These are phyloP conservation scores for Hemisphaericaspora xylofermentans DNA, from an alignment of 1,139 yeast genomes.

Conservation along the genomic window DNA sequence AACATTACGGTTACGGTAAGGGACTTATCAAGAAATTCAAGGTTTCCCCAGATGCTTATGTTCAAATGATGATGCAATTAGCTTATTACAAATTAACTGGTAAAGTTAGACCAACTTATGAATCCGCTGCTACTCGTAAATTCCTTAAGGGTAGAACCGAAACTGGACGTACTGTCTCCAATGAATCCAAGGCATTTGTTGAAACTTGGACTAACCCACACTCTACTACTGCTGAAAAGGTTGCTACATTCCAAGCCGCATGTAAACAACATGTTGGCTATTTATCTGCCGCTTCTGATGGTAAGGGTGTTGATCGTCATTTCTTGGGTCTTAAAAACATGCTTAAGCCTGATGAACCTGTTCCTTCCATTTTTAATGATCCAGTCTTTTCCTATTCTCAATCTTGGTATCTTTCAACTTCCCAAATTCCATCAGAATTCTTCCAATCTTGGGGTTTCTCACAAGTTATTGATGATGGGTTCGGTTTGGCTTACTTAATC, in stretches of 20 bases:
- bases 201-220: slow-evolving; percentile 68
- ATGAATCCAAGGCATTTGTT: slow-evolving; percentile 71
- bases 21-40: slow-evolving; percentile 65
- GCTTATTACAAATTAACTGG: slow-evolving; percentile 83
- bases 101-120: slow-evolving; percentile 85
- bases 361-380: slow-evolving; percentile 75
- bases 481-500: slow-evolving; percentile 92
- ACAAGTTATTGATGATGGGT: slow-evolving; percentile 91
- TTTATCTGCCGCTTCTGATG: slow-evolving; percentile 77
- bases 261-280: slow-evolving; percentile 73
- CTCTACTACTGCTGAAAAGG: slow-evolving; percentile 56
- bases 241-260: slow-evolving; percentile 71
- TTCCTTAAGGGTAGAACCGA: slow-evolving; percentile 94
- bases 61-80: slow-evolving; percentile 73
- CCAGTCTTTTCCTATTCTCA: slow-evolving; percentile 73
- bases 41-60: slow-evolving; percentile 75
- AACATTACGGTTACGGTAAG: slow-evolving; percentile 72
- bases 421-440: slow-evolving; percentile 85
- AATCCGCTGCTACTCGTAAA: slow-evolving; percentile 91
- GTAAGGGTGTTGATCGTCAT: slow-evolving; percentile 92
- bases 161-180: slow-evolving; percentile 86
- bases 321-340: slow-evolving; percentile 83
- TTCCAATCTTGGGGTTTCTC: slow-evolving; percentile 97
- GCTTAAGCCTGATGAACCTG: slow-evolving; percentile 55
- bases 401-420: slow-evolving; percentile 85